Conservation (phyloP, 2,329 filamentous ascomycete species). For the Trematosphaeria pertusa region DNA sequence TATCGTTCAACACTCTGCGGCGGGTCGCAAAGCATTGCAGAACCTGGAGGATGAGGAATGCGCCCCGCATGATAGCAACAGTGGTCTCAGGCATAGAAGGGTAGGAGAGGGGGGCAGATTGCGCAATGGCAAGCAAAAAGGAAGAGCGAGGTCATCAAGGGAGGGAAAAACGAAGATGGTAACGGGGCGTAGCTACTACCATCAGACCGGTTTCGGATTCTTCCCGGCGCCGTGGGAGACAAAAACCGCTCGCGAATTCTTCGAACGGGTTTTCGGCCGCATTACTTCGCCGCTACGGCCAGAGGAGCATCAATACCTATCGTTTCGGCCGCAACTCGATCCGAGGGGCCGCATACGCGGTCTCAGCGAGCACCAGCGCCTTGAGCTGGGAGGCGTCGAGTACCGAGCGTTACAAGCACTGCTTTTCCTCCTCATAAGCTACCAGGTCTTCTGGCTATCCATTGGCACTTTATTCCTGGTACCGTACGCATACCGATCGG, state of each 20-base stretch:
- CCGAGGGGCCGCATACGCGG: constrained; percentile 38
- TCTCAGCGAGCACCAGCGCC: constrained; percentile 51
- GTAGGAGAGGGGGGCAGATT: too few species aligned
- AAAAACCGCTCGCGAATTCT: constrained; percentile 27
- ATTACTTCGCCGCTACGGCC: constrained; percentile 30
- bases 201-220: constrained; percentile 35
- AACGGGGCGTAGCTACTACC: constrained; percentile 29
- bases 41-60: constrained; percentile 32
- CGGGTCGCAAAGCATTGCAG: constrained; percentile 29
- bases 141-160: too few species aligned
- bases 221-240: constrained; percentile 43
- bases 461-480: constrained; percentile 58
- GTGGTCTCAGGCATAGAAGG: too few species aligned
- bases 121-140: too few species aligned
- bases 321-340: constrained; percentile 40
- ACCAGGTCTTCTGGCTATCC: constrained; percentile 39
- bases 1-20: constrained; percentile 33
- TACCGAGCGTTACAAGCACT: constrained; percentile 59
- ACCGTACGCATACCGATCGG: constrained; percentile 51
- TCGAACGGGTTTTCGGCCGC: constrained; percentile 27
- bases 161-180: constrained; percentile 9
- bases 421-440: constrained; percentile 54
- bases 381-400: constrained; percentile 60
- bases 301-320: constrained; percentile 37
- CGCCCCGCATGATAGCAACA: constrained; percentile 6